These are phyloP conservation scores for Garcileccinum viscosum DNA, from an alignment of 1,284 basidiomycete species.

Conservation along the genomic window DNA sequence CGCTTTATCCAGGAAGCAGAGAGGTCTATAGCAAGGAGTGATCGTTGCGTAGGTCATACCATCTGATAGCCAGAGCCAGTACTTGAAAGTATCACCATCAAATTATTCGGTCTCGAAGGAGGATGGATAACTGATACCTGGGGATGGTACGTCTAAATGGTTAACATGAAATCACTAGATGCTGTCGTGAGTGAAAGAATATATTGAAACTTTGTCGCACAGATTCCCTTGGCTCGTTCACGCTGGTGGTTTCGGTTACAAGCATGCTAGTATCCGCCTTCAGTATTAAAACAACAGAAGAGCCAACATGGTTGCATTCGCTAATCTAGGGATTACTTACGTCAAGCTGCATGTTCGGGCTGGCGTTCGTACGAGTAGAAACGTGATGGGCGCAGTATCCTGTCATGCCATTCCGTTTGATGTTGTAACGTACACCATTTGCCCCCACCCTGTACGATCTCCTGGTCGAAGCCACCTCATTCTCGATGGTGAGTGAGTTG, in stretches of 20 bases:
- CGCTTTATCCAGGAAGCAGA: slow-evolving; percentile 64
- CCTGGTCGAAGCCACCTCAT: not conserved
- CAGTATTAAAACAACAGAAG: not conserved
- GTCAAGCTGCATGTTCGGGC: not conserved
- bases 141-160: slow-evolving; percentile 72
- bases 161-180: slow-evolving; percentile 70
- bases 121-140: slow-evolving; percentile 85
- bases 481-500: not conserved
- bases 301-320: not conserved
- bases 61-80: too few species aligned
- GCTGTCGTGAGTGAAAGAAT: slow-evolving; percentile 64
- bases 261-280: not conserved
- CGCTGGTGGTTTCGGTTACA: not conserved
- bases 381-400: not conserved
- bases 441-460: not conserved
- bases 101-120: slow-evolving; percentile 80
- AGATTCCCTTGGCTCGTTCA: slow-evolving; percentile 70
- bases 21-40: slow-evolving; percentile 90
- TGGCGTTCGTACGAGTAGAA: not conserved
- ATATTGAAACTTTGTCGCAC: slow-evolving; percentile 68
- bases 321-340: not conserved
- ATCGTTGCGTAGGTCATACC: too few species aligned
- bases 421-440: not conserved
- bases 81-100: slow-evolving; percentile 38
- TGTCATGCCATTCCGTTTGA: not conserved